Base-by-base conservation (phyloP, 1,284 basidiomycete genomes). In the Tetrapyrgos nigripes region DNA sequence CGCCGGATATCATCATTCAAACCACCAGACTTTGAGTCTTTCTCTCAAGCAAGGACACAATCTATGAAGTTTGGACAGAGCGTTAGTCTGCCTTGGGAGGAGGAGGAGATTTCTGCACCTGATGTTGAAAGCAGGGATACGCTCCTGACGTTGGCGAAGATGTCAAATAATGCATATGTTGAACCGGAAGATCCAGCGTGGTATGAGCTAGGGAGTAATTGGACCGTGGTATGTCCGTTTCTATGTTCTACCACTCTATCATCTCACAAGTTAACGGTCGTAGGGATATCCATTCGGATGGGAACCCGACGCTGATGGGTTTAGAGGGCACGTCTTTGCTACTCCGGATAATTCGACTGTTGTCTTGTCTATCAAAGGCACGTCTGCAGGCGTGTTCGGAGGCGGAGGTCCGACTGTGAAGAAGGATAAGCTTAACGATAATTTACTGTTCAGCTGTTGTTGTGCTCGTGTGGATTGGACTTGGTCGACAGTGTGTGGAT, bases 381-480 rank as follows among this genome's bases (percentile, higher is more conserved):
- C 96, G 1, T 94, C 93, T 10, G 86, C 93, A 0, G 87, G 86
- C 4, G 63, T 92, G 17, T 83, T 97, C 48, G 92, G 93, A 4
- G 85, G 88, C 4, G 92, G 92, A 0, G 94, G 94, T 0, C 89
- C 93, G 14, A 98, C 97, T 13, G 82, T 85, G 1, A 89, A 87
- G 77, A 96, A 96, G 67, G 96, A 98, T 79, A 97, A 94, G 76
- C 73, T 92, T 52, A 98, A 98, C 73, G 96, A 98, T 75, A 98
- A 98, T 66, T 73, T 99, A n/a, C 78, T 98, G 55, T 99, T 98
- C 76, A 92, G 95, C 55, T 99, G 97, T 76, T 99, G 97, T 76
- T 99, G 97, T 73, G 97, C 97, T 0, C 82, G 88, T 19, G 87
- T 99, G 24, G 94, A 94, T 70, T 97, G 94, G 87, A 89, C 93